Conservation (phyloP, 1,284 basidiomycete genomes). For the Moesziomyces parantarcticus region DNA sequence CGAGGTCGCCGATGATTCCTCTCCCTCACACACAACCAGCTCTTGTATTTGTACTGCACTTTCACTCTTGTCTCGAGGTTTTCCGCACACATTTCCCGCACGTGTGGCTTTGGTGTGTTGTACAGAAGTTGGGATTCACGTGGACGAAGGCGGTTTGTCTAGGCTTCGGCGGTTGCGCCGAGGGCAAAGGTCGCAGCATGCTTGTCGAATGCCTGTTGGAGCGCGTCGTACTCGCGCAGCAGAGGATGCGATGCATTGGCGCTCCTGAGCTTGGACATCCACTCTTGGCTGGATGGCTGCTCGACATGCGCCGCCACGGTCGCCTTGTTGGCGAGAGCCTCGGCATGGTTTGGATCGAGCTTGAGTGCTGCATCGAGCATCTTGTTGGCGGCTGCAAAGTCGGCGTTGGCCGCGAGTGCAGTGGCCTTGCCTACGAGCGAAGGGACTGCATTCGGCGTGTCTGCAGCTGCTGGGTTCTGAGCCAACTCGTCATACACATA, state of each 20-base stretch:
- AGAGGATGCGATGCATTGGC: constrained; percentile 30
- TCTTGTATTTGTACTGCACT: not conserved
- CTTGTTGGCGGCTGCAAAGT: constrained; percentile 37
- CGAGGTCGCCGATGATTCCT: constrained; percentile 21
- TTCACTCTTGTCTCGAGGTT: not conserved
- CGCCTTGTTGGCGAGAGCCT: constrained; percentile 47
- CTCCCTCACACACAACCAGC: not conserved
- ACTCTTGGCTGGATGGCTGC: not conserved
- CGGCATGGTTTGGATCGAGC: constrained; percentile 35
- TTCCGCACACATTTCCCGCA: not conserved
- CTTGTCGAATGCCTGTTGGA: constrained; percentile 29
- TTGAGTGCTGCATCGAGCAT: constrained; percentile 50
- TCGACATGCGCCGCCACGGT: constrained; percentile 24
- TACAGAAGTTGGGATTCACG: not conserved
- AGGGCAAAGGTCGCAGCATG: constrained; percentile 18
- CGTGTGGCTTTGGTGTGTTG: not conserved
- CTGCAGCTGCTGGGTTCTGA: constrained; percentile 51
- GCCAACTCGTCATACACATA: constrained; percentile 67
- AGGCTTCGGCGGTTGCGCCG: constrained; percentile 22
- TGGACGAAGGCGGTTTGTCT: not conserved
- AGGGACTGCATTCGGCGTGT: constrained; percentile 43
- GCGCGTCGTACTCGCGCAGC: constrained; percentile 18
- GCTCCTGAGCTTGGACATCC: constrained; percentile 18
- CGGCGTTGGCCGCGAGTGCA: constrained; percentile 51
- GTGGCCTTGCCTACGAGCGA: constrained; percentile 61